Evolutionary conservation across 2,329 filamentous ascomycete genomes (phyloP), one percentile per base, ranked within the genome.

Genomic region (Ascochyta rabiei): DNA sequence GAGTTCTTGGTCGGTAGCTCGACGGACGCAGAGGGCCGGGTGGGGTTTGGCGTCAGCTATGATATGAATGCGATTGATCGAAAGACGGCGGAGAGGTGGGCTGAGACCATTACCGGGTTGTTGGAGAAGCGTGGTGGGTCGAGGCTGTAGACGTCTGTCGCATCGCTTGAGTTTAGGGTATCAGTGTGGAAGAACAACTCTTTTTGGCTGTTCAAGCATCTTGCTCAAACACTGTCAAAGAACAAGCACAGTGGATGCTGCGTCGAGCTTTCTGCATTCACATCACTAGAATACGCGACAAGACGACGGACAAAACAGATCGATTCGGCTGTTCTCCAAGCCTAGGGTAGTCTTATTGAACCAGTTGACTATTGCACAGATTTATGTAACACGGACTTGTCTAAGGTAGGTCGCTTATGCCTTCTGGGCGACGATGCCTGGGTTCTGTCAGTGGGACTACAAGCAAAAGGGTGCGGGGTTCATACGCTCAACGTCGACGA

Each of bases 401-500:
- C 63, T 62, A 65, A 47, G 61, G 51, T 59, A 58, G 61, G 63
- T 56, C 62, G 67, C 60, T 68, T 72, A 74, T 72, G 72, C 71
- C 70, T 75, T 75, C 61, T 73, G 69, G 51, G 72, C 45, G 57
- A 76, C 70, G 58, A 76, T 76, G 58, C 71, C 73, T 76, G 46
- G 5, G 35, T 13, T 1, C 9, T 40, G 53, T 73, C 63, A 74
- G 67, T 51, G 47, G 23, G 13, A n/a, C 9, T 18, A 23, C 1
- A 1, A 16, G 13, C n/a, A 24, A 4, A 7, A 13, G 31, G 26
- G 16, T 28, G 9, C 30, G 19, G 12, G 19, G 77, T 10, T 71
- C 86, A 77, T 84, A 97, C 93, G 93, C 88, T 99, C 95, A 76
- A 99, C 88, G 79, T 99, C 95, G 63, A 89, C 81, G 74, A 99